Percentiles rank a stretch among this genome's conserved stretches.
phyloP scores from a whole-genome alignment of 2,329 filamentous ascomycete species.

The Zasmidium cellare region DNA sequence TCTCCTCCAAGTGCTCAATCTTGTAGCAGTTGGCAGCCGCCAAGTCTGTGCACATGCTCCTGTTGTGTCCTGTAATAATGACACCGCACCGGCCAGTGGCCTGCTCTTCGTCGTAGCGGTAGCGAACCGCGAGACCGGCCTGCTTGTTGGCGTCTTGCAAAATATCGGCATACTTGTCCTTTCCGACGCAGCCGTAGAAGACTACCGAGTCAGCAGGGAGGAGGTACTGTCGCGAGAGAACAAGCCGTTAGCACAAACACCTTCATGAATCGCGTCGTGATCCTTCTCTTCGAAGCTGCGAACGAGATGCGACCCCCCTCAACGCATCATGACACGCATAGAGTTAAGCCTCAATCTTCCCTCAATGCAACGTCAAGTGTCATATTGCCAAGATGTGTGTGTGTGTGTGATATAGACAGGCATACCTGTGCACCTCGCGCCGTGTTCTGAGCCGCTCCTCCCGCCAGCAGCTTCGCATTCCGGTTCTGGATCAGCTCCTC shows the following conservation, averaged over 20 bases:
- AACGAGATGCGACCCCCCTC: too few relatives aligned
- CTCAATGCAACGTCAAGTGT: not conserved
- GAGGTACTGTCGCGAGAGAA: slow-evolving; percentile 66
- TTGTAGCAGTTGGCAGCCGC: slow-evolving; percentile 97
- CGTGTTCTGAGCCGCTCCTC: slow-evolving; percentile 96
- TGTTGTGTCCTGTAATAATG: slow-evolving; percentile 94
- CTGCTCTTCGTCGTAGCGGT: slow-evolving; percentile 80
- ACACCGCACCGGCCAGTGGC: slow-evolving; percentile 94
- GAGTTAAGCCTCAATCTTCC: not conserved
- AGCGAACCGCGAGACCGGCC: slow-evolving; percentile 89
- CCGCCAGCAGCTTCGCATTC: slow-evolving; percentile 91
- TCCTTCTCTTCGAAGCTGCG: not conserved
- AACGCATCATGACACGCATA: not conserved
- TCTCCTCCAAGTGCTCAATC: slow-evolving; percentile 87
- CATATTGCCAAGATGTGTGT: too few relatives aligned
- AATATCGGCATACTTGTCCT: slow-evolving; percentile 92
- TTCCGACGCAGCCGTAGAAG: slow-evolving; percentile 90
- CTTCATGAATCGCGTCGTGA: not conserved
- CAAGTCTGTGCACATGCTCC: slow-evolving; percentile 91
- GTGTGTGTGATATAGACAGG: not conserved
- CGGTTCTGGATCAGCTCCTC: slow-evolving; percentile 92
- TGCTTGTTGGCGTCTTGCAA: slow-evolving; percentile 82
- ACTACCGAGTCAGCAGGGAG: slow-evolving; percentile 85
- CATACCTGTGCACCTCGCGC: slow-evolving; percentile 81
- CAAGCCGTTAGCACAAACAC: slow-evolving; percentile 7